Conservation (phyloP, 2,329 filamentous ascomycete species). For the Aspergillus luchuensis region DNA sequence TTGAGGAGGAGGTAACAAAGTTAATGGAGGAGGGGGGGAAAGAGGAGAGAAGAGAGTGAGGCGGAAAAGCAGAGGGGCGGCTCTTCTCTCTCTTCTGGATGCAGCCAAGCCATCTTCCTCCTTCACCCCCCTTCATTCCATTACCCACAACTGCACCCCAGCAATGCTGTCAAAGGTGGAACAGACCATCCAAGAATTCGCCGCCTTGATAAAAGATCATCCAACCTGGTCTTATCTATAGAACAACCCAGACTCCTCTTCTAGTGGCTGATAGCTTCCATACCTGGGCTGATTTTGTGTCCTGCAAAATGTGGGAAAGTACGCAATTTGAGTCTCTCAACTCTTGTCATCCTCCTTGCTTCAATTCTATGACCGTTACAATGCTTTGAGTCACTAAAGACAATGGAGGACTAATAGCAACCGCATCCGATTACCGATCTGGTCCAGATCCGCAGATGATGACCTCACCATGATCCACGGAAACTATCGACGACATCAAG, state of each 20-base stretch:
- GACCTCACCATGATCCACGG: constrained; percentile 7
- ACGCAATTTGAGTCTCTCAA: too few relatives aligned
- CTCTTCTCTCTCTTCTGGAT: neutral
- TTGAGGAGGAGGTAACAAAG: too few relatives aligned
- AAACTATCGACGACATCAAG: neutral
- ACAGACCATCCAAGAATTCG: neutral
- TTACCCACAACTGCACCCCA: neutral
- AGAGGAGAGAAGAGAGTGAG: neutral
- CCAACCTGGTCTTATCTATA: neutral
- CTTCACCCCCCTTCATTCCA: neutral
- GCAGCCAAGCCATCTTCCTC: neutral
- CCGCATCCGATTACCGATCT: neutral
- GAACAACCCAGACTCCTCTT: neutral
- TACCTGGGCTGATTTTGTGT: neutral
- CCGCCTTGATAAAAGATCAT: neutral
- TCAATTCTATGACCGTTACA: neutral
- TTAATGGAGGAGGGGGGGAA: neutral
- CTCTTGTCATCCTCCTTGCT: neutral
- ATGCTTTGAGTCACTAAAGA: neutral
- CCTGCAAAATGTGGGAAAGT: neutral
- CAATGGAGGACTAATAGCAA: neutral
- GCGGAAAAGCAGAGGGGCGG: neutral
- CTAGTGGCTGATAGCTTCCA: neutral
- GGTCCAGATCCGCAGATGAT: constrained; percentile 4
- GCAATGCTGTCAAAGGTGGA: neutral